Evolutionary conservation across 805 yeast genomes (phyloP), one percentile per base, ranked within the genome.

Genomic region (Lipomyces anomalus): DNA sequence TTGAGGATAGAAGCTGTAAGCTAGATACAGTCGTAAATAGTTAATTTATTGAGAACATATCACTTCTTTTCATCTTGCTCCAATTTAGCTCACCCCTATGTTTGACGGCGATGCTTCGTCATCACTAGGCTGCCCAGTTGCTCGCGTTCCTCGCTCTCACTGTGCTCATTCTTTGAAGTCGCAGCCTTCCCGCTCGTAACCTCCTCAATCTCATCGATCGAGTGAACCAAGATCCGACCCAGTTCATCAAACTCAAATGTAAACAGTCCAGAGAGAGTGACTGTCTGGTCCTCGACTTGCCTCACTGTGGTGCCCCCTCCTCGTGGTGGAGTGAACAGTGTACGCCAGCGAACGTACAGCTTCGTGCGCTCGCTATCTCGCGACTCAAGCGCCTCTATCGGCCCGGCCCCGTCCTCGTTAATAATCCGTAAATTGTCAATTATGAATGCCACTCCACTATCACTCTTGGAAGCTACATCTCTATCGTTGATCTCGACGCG

Each of bases 201-300:
- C 34, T 50, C 55, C 36, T 50, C 45, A 7, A 50, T 26, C 30
- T 50, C 55, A 32, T 50, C 55, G 18, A 50, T 43, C 24, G 51
- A 42, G 35, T 50, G 55, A 22, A 43, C 49, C 13, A 48, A 32
- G 9, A 50, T 47, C 35, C 46, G 42, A 5, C 55, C 55, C 18
- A 20, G 20, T 3, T 36, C 20, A 40, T 50, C 55, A 29, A 50
- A 50, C 29, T 49, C 49, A 22, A 50, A 50, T 11, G 55, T 50
- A 24, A 50, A 50, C 17, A 48, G 33, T 11, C 55, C 55, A 16
- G 53, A 38, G 17, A 49, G 43, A 9, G 30, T 26, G 30, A 13
- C 30, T 13, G 13, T 13, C 11, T 26, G 11, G 30, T 9, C 30
- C 30, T 26, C 30, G 30, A 26, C 30, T 9, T 13, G 30, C n/a